Evolutionary conservation across 78 protist species (phyloP), one percentile per base, ranked within the genome.

Genomic region (Cavenderia fasciculata): DNA sequence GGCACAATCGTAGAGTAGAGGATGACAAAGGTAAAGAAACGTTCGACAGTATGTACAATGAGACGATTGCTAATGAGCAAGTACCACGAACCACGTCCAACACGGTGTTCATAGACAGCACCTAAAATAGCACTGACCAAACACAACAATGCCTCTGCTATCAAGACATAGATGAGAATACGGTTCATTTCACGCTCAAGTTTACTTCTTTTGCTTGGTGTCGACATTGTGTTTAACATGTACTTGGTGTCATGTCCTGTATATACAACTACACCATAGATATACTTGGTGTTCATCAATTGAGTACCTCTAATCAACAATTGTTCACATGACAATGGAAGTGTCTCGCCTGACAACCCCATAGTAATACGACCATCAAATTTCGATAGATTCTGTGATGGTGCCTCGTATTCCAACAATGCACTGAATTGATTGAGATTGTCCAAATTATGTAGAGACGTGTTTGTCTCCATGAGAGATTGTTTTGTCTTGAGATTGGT

Each of bases 221-320:
- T 63, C 62, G 71, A 27, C 86, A 68, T 74, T 25, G 86, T 86
- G 70, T 97, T 97, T 63, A 47, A 34, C 70, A 74, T 52, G 38
- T 92, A 47, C 63, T 97, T 97, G 19, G 97, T 95, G 14, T 97
- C 95, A 34, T 76, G 66, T 2, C 98, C 98, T 4, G 96, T 75
- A 85, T 94, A 95, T 8, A 94, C 85, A 25, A 85, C 95, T 14
- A 94, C 23, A 4, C 97, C 97, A 71, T 59, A 34, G 23, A 63
- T 46, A 41, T 27, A 85, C 21, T 66, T 71, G 2, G 97, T 94
- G 74, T 92, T 90, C 59, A 75, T 72, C 38, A 96, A 27, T 3
- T 57, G 36, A 27, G 65, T 59, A 36, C 75, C 87, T 44, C 77
- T 62, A 68, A 89, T 38, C 16, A 72, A 33, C 36, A 74, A 25